phyloP scores from a whole-genome alignment of 805 yeast species.

The Monosporozyma aquatica region DNA sequence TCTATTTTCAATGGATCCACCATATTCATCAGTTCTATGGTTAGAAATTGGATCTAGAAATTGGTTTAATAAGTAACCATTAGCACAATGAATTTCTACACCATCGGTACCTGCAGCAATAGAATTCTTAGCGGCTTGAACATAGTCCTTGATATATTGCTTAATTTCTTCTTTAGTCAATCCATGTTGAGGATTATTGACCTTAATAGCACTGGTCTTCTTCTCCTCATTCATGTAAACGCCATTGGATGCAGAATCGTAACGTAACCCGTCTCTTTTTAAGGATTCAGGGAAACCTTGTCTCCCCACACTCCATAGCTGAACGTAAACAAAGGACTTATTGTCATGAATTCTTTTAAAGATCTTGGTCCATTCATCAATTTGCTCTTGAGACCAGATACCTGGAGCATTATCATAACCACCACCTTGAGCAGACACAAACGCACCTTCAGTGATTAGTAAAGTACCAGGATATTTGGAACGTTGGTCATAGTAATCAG shows the following conservation, averaged over 20 bases:
- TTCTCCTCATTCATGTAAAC: conserved; percentile 30
- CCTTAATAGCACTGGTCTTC: conserved; percentile 29
- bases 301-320: conserved; percentile 44
- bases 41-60: conserved; percentile 42
- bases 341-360: conserved; percentile 43
- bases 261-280: conserved; percentile 31
- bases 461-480: conserved; percentile 50
- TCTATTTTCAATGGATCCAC: conserved; percentile 45
- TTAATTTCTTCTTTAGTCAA: conserved; percentile 31
- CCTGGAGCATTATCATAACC: conserved; percentile 41
- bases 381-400: conserved; percentile 40
- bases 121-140: conserved; percentile 36
- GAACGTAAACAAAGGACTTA: conserved; percentile 38
- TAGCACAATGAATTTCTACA: conserved; percentile 60
- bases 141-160: conserved; percentile 35
- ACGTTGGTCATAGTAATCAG: conserved; percentile 47
- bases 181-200: conserved; percentile 28
- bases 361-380: conserved; percentile 41
- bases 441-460: conserved; percentile 51
- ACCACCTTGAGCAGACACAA: conserved; percentile 36
- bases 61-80: conserved; percentile 53
- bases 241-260: conserved; percentile 34
- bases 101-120: conserved; percentile 41
- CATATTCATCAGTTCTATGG: conserved; percentile 44
- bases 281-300: conserved; percentile 33